Conservation (phyloP, 2,329 filamentous ascomycete genomes). For the Tolypocladium album region DNA sequence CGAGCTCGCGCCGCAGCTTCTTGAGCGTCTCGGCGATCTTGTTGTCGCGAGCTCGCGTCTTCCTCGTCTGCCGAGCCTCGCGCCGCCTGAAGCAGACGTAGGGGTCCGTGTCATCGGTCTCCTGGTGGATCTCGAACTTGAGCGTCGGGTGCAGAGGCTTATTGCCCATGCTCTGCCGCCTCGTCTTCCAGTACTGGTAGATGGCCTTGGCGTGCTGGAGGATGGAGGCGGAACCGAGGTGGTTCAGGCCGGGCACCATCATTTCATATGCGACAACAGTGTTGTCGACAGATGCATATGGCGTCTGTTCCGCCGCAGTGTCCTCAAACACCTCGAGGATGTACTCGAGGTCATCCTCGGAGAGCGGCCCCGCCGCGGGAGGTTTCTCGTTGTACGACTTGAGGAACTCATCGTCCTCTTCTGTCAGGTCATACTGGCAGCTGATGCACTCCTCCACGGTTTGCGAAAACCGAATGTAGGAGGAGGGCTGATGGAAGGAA, state of each 20-base stretch:
- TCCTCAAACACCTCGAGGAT: constrained; percentile 94
- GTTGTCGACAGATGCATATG: constrained; percentile 83
- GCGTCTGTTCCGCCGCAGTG: constrained; percentile 71
- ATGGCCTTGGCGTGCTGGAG: constrained; percentile 60
- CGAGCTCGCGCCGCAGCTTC: constrained; percentile 79
- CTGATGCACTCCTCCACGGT: constrained; percentile 94
- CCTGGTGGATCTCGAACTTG: constrained; percentile 90
- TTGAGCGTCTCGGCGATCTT: constrained; percentile 93
- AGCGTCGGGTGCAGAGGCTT: constrained; percentile 64
- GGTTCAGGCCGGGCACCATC: constrained; percentile 57
- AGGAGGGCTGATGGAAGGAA: constrained; percentile 71
- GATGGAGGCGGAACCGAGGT: constrained; percentile 37
- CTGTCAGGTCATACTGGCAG: constrained; percentile 87
- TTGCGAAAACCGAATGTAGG: constrained; percentile 95
- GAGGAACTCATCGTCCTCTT: constrained; percentile 79
- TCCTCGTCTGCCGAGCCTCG: constrained; percentile 87
- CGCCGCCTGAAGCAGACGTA: constrained; percentile 97
- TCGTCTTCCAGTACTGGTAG: constrained; percentile 81
- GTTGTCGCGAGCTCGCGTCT: constrained; percentile 86
- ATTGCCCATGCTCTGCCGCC: constrained; percentile 56
- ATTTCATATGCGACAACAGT: constrained; percentile 68
- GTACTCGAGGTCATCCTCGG: constrained; percentile 85
- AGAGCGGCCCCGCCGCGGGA: constrained; percentile 52
- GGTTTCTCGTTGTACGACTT: constrained; percentile 74
- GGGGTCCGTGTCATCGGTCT: constrained; percentile 90